These are phyloP conservation scores for Tricholoma sp. DNA, from an alignment of 768 basidiomycete genomes.

Conservation along the genomic window DNA sequence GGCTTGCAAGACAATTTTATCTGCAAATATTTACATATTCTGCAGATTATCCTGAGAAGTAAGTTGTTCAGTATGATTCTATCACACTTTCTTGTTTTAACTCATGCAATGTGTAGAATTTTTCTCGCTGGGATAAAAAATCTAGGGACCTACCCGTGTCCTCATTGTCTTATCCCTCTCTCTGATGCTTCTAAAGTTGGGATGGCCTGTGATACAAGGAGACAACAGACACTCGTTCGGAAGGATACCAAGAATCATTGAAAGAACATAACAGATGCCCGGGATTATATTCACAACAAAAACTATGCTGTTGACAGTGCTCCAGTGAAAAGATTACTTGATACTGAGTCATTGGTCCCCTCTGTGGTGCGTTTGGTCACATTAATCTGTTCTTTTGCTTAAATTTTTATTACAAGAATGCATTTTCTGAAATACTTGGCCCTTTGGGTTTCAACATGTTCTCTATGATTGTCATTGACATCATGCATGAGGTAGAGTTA, in stretches of 20 bases:
- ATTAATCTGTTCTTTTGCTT: too few relatives aligned
- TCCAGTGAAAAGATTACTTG: slow-evolving; percentile 6
- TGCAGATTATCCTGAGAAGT: too few relatives aligned
- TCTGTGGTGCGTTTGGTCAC: too few relatives aligned
- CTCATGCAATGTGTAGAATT: too few relatives aligned
- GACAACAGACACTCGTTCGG: not conserved
- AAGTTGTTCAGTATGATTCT: too few relatives aligned
- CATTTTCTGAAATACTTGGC: not conserved
- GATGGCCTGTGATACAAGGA: slow-evolving; percentile 3
- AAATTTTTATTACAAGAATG: too few relatives aligned
- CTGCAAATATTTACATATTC: too few relatives aligned
- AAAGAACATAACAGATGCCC: not conserved
- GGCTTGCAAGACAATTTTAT: too few relatives aligned
- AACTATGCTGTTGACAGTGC: not conserved
- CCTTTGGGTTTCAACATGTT: slow-evolving; percentile 19
- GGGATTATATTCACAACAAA: slow-evolving; percentile 2
- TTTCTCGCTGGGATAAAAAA: too few relatives aligned
- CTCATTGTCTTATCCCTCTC: not conserved
- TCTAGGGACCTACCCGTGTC: not conserved
- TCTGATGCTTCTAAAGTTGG: not conserved
- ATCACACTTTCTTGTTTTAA: too few relatives aligned
- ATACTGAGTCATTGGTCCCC: not conserved
- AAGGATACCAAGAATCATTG: not conserved
- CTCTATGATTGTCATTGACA: slow-evolving; percentile 25
- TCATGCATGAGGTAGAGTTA: slow-evolving; percentile 34